phyloP scores from a whole-genome alignment of 2,329 filamentous ascomycete species.

The Rhynchosporium agropyri region DNA sequence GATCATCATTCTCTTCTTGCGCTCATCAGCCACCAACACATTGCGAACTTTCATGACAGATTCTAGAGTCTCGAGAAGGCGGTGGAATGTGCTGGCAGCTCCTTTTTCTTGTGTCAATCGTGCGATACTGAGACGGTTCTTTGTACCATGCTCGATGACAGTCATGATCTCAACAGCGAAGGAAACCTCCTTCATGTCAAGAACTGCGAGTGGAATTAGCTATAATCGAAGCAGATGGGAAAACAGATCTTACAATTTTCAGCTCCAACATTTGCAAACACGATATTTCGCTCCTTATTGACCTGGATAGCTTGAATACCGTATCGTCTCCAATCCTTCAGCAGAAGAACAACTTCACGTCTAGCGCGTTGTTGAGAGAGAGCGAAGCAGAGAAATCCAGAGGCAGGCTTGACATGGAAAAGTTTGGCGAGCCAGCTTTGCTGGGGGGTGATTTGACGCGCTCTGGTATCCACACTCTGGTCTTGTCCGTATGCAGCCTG shows the following conservation, averaged over 20 bases:
- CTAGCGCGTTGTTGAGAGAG: conserved; percentile 73
- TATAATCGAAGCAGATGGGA: neutral
- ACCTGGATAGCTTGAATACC: conserved; percentile 80
- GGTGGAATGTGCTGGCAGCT: conserved; percentile 87
- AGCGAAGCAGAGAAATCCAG: conserved; percentile 72
- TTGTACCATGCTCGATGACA: conserved; percentile 81
- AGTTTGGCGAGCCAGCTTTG: conserved; percentile 89
- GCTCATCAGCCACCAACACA: conserved; percentile 69
- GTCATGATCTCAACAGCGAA: conserved; percentile 88
- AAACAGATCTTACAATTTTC: conserved; percentile 70
- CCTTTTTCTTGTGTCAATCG: conserved; percentile 89
- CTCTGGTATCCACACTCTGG: conserved; percentile 40
- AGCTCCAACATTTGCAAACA: conserved; percentile 76
- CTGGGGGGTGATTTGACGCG: conserved; percentile 62
- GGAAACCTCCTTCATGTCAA: conserved; percentile 83
- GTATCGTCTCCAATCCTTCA: conserved; percentile 61
- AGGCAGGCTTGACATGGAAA: conserved; percentile 85
- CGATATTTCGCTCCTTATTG: conserved; percentile 76
- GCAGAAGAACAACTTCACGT: conserved; percentile 73
- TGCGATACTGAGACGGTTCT: conserved; percentile 75
- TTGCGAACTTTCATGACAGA: conserved; percentile 66
- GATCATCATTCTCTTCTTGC: conserved; percentile 73
- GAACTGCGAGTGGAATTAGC: conserved; percentile 53
- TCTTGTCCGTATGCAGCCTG: conserved; percentile 41
- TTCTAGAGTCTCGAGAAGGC: conserved; percentile 76